phyloP scores from a whole-genome alignment of 2,329 filamentous ascomycete genomes.

The Parasarocladium wereldwijsianum region DNA sequence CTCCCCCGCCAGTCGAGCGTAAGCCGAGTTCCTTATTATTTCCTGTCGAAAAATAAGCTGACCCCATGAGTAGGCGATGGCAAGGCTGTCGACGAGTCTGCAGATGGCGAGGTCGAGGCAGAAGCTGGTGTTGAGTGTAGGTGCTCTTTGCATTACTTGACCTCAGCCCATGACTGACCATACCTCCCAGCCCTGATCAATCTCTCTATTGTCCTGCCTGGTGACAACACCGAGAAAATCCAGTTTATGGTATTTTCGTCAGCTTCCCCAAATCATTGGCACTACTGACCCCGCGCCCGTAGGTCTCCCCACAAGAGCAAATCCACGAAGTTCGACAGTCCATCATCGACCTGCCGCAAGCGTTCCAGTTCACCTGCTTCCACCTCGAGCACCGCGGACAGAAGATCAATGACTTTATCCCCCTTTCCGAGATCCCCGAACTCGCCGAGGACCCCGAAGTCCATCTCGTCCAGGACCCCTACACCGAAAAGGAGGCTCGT shows the following conservation, averaged over 20 bases:
- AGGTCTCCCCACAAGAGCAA: slow-evolving; percentile 89
- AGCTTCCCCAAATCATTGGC: neutral
- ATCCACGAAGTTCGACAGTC: slow-evolving; percentile 95
- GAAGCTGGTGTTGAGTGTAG: slow-evolving; percentile 20
- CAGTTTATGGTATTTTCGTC: slow-evolving; percentile 59
- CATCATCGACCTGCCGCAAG: slow-evolving; percentile 81
- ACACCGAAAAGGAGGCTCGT: slow-evolving; percentile 95
- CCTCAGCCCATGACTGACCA: too few relatives aligned
- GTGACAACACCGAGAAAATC: slow-evolving; percentile 57
- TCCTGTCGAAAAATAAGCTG: too few relatives aligned
- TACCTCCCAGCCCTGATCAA: slow-evolving; percentile 33
- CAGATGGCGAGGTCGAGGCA: slow-evolving; percentile 11
- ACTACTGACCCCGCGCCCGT: slow-evolving; percentile 6
- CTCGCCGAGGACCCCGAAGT: slow-evolving; percentile 67
- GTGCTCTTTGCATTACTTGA: slow-evolving; percentile 8
- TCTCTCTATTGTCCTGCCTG: slow-evolving; percentile 68
- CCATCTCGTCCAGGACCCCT: slow-evolving; percentile 78
- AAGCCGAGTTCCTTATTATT: neutral
- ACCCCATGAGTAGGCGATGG: slow-evolving; percentile 11
- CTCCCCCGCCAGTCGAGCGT: slow-evolving; percentile 4
- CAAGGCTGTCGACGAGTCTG: slow-evolving; percentile 13
- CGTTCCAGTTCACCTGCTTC: slow-evolving; percentile 97
- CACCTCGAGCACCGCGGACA: slow-evolving; percentile 83
- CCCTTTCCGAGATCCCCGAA: slow-evolving; percentile 76
- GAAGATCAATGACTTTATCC: slow-evolving; percentile 88